These are phyloP conservation scores for Thelonectria rubi DNA, from an alignment of 2,329 filamentous ascomycete genomes.

Conservation along the genomic window DNA sequence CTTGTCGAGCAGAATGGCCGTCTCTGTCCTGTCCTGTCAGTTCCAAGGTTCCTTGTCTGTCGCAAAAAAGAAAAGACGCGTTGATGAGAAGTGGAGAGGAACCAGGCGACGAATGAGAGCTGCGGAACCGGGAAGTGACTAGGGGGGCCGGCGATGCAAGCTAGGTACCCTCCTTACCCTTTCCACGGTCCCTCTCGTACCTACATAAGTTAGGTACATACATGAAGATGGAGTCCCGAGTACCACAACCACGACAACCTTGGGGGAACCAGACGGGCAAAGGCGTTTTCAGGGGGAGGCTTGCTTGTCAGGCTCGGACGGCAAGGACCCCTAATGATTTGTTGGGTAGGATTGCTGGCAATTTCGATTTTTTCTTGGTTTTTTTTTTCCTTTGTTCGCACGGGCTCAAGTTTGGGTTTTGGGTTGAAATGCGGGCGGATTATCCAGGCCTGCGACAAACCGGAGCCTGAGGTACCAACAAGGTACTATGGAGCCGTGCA, in stretches of 20 bases:
- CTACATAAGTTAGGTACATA: conserved; percentile 3
- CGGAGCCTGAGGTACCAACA: conserved; percentile 7
- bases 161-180: conserved; percentile 31
- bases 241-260: conserved; percentile 11
- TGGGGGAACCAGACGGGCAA: no score
- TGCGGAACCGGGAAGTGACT: conserved; percentile 31
- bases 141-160: conserved; percentile 32
- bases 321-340: neutral
- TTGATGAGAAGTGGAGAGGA: conserved; percentile 31
- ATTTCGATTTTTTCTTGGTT: neutral
- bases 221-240: conserved; percentile 26
- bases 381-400: neutral
- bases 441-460: neutral
- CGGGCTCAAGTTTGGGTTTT: neutral
- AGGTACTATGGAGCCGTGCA: neutral
- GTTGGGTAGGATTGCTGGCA: neutral
- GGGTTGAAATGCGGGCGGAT: neutral
- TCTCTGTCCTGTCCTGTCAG: conserved; percentile 32
- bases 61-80: conserved; percentile 44
- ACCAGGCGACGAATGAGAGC: conserved; percentile 42
- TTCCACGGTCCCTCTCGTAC: conserved; percentile 10
- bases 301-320: conserved; percentile 2
- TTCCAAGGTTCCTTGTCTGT: conserved; percentile 31
- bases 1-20: conserved; percentile 23
- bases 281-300: conserved; percentile 1